phyloP scores from a whole-genome alignment of 371 early-diverging fungal genomes.

The Apophysomyces elegans region DNA sequence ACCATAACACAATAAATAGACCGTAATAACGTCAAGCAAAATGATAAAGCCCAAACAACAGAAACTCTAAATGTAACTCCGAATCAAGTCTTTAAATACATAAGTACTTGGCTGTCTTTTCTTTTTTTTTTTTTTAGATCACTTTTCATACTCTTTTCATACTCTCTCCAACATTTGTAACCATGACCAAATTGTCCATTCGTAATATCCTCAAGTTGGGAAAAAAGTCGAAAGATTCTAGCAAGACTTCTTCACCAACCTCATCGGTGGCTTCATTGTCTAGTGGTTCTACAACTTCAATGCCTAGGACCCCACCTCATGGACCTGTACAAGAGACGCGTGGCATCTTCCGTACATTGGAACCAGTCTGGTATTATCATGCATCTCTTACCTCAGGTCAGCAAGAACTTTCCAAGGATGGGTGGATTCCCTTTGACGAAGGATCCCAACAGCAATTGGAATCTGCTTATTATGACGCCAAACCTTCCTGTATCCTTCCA shows the following conservation, averaged over 20 bases:
- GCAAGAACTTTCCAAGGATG: conserved; percentile 7
- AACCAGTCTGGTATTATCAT: conserved; percentile 46
- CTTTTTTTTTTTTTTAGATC: neutral
- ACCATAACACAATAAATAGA: neutral
- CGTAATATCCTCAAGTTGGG: conserved; percentile 7
- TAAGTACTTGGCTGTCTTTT: neutral
- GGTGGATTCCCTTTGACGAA: conserved; percentile 41
- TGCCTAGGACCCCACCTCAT: conserved; percentile 34
- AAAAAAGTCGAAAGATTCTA: neutral
- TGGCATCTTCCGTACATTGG: conserved; percentile 50
- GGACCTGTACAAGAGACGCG: conserved; percentile 29
- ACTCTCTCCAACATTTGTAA: neutral
- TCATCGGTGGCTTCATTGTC: conserved; percentile 33
- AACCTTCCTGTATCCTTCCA: conserved; percentile 21
- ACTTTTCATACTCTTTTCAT: neutral
- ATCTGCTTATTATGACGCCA: conserved; percentile 14
- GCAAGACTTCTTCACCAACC: conserved; percentile 1
- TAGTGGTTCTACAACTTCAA: conserved; percentile 20
- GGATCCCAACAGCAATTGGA: conserved; percentile 33
- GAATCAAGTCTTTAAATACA: neutral
- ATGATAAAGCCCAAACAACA: neutral
- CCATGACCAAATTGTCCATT: neutral
- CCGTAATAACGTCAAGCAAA: no score
- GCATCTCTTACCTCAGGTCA: conserved; percentile 15
- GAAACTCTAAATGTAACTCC: conserved; percentile 4